Evolutionary conservation across 2,329 filamentous ascomycete species (phyloP), one percentile per base, ranked within the genome.

Genomic region (Talaromyces marneffei): DNA sequence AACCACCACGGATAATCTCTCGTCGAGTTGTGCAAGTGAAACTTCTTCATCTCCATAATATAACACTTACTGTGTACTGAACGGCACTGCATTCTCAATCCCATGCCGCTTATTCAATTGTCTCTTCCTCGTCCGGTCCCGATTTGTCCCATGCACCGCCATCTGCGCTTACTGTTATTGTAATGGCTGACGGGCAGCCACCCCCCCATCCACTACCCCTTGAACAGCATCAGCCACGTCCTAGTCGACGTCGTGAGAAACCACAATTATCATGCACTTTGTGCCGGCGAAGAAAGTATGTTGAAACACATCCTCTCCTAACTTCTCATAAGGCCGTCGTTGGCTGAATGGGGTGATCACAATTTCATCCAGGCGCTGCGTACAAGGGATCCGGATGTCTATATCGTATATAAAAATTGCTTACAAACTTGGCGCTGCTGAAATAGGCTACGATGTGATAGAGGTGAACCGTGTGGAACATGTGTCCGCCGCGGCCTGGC

Each of bases 271-370:
- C 57, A 16, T 59, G 57, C 23, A 52, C 42, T 23, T n/a, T 52
- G 12, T 59, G 57, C 33, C 52, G 57, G 52, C 42, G 46, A 37
- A 37, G 57, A 59, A 59, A 59, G 57, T 59, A 52, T 52, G 55
- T 40, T 40, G 29, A 46, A 6, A 44, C 14, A 14, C 6, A 12
- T 27, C 25, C n/a, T 4, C 25, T 2, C 29, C 25, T 16, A 5
- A n/a, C n/a, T n/a, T n/a, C n/a, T n/a, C n/a, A n/a, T n/a, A n/a
- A n/a, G n/a, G n/a, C n/a, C n/a, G n/a, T n/a, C n/a, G n/a, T n/a
- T n/a, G n/a, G n/a, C n/a, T n/a, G n/a, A n/a, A n/a, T n/a, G n/a
- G n/a, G n/a, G n/a, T n/a, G n/a, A n/a, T n/a, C n/a, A n/a, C n/a
- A n/a, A n/a, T n/a, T n/a, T n/a, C n/a, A n/a, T n/a, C n/a, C n/a